Evolutionary conservation across 495 filamentous ascomycete genomes (phyloP), one percentile per base, ranked within the genome.

Genomic region (Pyronema domesticum): DNA sequence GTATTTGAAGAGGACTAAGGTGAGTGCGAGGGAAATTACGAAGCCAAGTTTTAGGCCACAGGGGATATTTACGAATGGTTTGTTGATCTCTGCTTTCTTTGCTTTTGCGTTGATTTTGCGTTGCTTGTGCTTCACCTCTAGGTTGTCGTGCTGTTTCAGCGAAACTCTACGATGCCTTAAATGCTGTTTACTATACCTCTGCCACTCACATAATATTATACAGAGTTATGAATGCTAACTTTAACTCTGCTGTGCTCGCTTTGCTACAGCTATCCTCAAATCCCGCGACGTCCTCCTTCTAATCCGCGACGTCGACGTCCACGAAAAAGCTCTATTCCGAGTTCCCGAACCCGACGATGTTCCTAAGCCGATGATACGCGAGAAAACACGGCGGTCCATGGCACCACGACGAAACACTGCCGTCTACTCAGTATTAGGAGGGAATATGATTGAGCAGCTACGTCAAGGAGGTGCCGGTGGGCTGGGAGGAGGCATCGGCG

Each of bases 321-420:
- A 98, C 70, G 91, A 98, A 69, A 83, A 89, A 60, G 93, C 89
- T 11, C 77, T 98, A 3, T 98, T 98, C 71, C 88, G 89, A 37
- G 80, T 93, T 7, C 85, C 88, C 6, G 79, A 85, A 0, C 51
- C n/a, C 1, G 52, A 14, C 13, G 17, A 8, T n/a, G 52, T 59
- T 44, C 67, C 74, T 0, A 17, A 35, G 9, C 36, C 57, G 1
- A 71, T 63, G 1, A 74, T 74, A 58, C 76, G 76, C 60, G 72
- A 76, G 7, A 78, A 72, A 37, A 73, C 76, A 1, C 69, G 67
- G 37, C 63, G 67, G 7, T 66, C 73, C 3, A 68, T 78, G 34
- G 74, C 73, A 35, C 81, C 81, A 13, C 73, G 78, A 60, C 76
- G 81, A 53, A 83, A 86, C 60, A 91, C 86, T 6, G 88, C 89